Conservation (phyloP, 768 basidiomycete species). For the Pleurotus platypus region DNA sequence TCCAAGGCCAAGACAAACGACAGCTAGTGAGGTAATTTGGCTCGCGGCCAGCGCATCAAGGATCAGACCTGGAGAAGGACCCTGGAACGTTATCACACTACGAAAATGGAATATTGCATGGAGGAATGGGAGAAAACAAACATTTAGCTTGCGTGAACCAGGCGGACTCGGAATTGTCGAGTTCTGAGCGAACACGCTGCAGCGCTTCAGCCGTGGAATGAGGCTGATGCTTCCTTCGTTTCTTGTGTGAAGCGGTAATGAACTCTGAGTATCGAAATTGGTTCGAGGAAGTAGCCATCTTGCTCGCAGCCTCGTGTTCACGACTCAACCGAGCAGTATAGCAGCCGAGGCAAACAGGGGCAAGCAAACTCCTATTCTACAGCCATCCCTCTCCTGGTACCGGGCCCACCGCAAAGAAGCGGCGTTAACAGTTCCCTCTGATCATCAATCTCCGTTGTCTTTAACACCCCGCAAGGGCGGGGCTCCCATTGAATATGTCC, state of each 20-base stretch:
- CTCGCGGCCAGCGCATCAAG: neutral
- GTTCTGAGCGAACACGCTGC: slow-evolving; percentile 40
- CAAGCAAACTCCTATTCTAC: neutral
- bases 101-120: slow-evolving; percentile 3
- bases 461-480: neutral
- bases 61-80: neutral
- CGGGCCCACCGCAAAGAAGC: neutral
- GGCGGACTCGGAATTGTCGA: slow-evolving; percentile 33
- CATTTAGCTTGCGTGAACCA: slow-evolving; percentile 58
- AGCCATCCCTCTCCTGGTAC: neutral
- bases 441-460: neutral
- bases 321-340: neutral
- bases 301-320: neutral
- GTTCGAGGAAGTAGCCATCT: neutral
- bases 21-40: slow-evolving; percentile 22
- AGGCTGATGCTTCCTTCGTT: slow-evolving; percentile 36
- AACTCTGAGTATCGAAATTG: slow-evolving; percentile 49
- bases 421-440: slow-evolving; percentile 2
- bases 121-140: slow-evolving; percentile 28
- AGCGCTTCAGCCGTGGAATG: slow-evolving; percentile 34
- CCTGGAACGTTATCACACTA: slow-evolving; percentile 1
- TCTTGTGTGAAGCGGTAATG: slow-evolving; percentile 44
- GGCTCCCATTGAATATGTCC: neutral
- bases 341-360: neutral
- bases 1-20: slow-evolving; percentile 73